Base-by-base conservation (phyloP, 2,329 filamentous ascomycete species). In the Aphanoascus verrucosus region DNA sequence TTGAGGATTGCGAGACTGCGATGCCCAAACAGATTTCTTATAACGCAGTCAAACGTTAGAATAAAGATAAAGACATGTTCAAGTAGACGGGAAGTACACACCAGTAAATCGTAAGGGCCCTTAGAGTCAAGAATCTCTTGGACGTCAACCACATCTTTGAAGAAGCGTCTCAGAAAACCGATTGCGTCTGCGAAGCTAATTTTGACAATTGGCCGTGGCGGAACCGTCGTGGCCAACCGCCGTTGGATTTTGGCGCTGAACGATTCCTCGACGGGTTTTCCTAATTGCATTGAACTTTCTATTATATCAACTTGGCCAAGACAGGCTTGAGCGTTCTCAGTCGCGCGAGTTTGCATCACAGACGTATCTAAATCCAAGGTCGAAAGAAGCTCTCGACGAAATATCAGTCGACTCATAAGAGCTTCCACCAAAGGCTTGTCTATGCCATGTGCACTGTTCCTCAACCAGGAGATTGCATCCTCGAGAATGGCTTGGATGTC, bases 191-290 rank as follows among this genome's bases (percentile, higher is more conserved):
- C 79, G 60, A 87, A 85, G 23, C 79, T 80, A 2, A 90, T 74
- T 51, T 88, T 78, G 9, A 96, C 86, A 61, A 96, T 91, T 0
- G 91, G 90, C 7, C 91, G 80, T 6, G 93, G 93, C 3, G 93
- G 93, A 62, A 96, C 90, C 0, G 89, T 96, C 60, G 89, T 96
- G 0, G 93, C 90, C 32, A 98, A 76, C 58, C 85, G 85, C n/a
- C 90, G 80, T 65, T 98, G 93, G 37, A 97, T 78, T 65, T 95
- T 94, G 20, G 82, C 81, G 61, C 88, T 96, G 67, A 96, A 97
- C 0, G 90, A 82, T n/a, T 83, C 82, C 0, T 83, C 78, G 0
- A 94, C 81, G 0, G 80, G 68, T 49, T 76, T 81, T 0, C 81
- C 85, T 2, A 91, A 68, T 0, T 69, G 61, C 52, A 84, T 78